Conservation (phyloP, 2,329 filamentous ascomycete species). For the Nigrograna mackinnonii region DNA sequence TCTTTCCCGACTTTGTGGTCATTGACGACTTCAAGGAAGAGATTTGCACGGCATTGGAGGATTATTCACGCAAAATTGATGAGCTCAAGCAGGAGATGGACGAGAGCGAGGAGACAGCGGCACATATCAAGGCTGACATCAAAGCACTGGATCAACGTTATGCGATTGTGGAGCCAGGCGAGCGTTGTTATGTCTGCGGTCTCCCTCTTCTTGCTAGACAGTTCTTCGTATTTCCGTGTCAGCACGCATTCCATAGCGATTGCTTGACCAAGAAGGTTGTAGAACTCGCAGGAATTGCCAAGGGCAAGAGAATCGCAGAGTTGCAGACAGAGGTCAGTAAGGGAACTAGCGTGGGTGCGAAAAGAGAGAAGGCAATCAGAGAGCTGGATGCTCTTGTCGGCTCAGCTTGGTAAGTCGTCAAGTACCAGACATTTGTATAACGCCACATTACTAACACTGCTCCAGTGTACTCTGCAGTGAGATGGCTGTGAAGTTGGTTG, state of each 20-base stretch:
- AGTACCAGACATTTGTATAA: constrained; percentile 4
- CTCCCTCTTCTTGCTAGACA: constrained; percentile 85
- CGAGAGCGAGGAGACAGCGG: constrained; percentile 83
- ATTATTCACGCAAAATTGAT: constrained; percentile 91
- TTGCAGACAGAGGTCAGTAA: constrained; percentile 82
- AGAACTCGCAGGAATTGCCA: constrained; percentile 75
- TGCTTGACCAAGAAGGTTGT: constrained; percentile 86
- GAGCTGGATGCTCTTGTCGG: constrained; percentile 94
- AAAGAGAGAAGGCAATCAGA: constrained; percentile 79
- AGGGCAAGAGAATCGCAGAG: constrained; percentile 79
- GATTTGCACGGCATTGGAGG: constrained; percentile 90
- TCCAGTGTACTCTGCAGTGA: constrained; percentile 89
- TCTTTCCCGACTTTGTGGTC: constrained; percentile 98
- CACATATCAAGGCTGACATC: constrained; percentile 90
- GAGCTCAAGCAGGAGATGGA: constrained; percentile 92
- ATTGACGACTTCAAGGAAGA: constrained; percentile 99
- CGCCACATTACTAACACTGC: constrained; percentile 18
- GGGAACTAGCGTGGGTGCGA: constrained; percentile 69
- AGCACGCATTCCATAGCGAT: constrained; percentile 96
- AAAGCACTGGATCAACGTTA: constrained; percentile 84
- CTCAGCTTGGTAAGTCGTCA: constrained; percentile 72
- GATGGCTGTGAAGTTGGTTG: constrained; percentile 89
- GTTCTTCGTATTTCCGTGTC: constrained; percentile 98
- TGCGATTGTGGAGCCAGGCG: constrained; percentile 93
- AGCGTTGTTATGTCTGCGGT: constrained; percentile 88